Evolutionary conservation across 2,329 filamentous ascomycete species (phyloP).

Genomic region (Pseudodiploospora longispora): DNA sequence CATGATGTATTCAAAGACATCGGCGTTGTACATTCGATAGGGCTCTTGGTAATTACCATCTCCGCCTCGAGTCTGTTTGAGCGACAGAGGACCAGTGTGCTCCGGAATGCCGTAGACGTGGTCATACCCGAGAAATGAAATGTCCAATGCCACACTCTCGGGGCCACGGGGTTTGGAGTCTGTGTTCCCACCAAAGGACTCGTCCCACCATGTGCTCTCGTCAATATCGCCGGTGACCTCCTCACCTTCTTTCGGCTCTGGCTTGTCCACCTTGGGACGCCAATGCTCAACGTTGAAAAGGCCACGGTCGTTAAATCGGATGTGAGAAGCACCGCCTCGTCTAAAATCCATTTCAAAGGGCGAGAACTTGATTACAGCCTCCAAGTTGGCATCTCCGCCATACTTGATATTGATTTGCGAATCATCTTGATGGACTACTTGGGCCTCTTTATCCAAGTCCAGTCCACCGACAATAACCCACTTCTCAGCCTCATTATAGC

Average conservation of each 20-base stretch:
- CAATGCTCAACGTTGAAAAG: conserved; percentile 93
- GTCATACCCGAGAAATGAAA: conserved; percentile 83
- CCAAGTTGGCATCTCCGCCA: conserved; percentile 65
- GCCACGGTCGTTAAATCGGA: conserved; percentile 86
- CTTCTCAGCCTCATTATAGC: conserved; percentile 85
- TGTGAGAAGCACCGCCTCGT: conserved; percentile 69
- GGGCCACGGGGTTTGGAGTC: conserved; percentile 93
- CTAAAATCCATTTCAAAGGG: conserved; percentile 85
- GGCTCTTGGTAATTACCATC: conserved; percentile 80
- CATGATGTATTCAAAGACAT: conserved; percentile 96
- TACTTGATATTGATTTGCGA: conserved; percentile 69
- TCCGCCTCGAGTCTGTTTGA: conserved; percentile 85
- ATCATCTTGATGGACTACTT: conserved; percentile 57
- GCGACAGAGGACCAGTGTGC: conserved; percentile 77
- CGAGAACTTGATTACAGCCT: conserved; percentile 73
- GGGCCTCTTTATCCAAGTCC: conserved; percentile 61
- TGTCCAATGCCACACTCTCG: conserved; percentile 84
- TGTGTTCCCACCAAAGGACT: conserved; percentile 89
- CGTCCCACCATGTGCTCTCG: conserved; percentile 96
- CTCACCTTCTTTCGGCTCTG: conserved; percentile 47
- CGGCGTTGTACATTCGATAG: conserved; percentile 90
- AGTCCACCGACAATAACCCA: conserved; percentile 82
- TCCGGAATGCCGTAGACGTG: conserved; percentile 93
- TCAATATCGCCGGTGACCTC: conserved; percentile 48
- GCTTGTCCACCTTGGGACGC: conserved; percentile 72